Percentiles rank a stretch among this genome's conserved stretches.
phyloP scores from a whole-genome alignment of 2,329 filamentous ascomycete genomes.

The Septoria linicola region DNA sequence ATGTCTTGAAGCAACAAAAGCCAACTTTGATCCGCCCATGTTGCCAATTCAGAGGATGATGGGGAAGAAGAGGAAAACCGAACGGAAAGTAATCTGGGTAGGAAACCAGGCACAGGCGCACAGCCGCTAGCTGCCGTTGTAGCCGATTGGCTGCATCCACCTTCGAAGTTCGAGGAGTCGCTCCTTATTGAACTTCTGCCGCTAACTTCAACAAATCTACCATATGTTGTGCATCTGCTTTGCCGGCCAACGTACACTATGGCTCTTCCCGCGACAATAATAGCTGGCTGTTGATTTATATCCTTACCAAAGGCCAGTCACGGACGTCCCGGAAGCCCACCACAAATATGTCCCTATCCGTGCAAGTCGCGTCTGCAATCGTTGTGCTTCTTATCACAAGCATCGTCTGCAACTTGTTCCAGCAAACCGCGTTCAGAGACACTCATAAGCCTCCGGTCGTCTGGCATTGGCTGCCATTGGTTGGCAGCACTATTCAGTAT shows the following conservation, averaged over 20 bases:
- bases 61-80: not conserved
- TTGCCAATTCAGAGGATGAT: not conserved
- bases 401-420: conserved; percentile 63
- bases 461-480: conserved; percentile 65
- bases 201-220: no score
- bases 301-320: no score
- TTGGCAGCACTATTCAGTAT: conserved; percentile 89
- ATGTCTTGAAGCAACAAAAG: not conserved
- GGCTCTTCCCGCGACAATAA: no score
- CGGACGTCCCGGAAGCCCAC: no score
- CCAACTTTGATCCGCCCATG: no score
- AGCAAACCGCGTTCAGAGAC: conserved; percentile 70
- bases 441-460: conserved; percentile 64
- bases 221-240: no score
- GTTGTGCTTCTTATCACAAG: not conserved
- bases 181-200: no score
- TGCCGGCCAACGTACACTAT: no score
- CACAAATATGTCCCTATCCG: not conserved
- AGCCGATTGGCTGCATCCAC: not conserved
- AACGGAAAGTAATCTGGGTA: not conserved
- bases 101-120: not conserved
- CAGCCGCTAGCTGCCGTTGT: not conserved
- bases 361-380: not conserved
- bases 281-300: no score
- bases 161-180: no score